Conservation (phyloP, 2,329 filamentous ascomycete species). For the Rosellinia necatrix region DNA sequence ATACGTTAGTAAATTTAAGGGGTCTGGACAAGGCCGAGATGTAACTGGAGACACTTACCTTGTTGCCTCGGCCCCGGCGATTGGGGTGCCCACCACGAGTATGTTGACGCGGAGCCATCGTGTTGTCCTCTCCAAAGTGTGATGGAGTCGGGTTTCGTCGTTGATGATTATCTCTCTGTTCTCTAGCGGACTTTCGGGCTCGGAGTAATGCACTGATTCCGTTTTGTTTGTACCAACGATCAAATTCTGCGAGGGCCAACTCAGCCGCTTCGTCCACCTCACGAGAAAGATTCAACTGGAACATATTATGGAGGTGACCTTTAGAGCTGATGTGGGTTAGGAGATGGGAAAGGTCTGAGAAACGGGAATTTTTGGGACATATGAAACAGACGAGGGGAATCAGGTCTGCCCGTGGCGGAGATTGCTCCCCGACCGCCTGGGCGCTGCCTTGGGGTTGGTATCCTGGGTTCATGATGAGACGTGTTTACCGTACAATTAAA, state of each 20-base stretch:
- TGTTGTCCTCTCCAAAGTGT: slow-evolving; percentile 34
- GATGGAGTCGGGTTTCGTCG: slow-evolving; percentile 33
- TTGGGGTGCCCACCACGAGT: slow-evolving; percentile 20
- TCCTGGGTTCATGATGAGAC: slow-evolving; percentile 19
- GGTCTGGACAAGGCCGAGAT: background rate
- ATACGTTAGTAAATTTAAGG: background rate
- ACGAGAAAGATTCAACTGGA: slow-evolving; percentile 76
- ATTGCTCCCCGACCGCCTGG: slow-evolving; percentile 2
- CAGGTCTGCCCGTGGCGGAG: slow-evolving; percentile 3
- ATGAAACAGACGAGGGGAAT: slow-evolving; percentile 81
- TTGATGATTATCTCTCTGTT: slow-evolving; percentile 56
- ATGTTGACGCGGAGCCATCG: slow-evolving; percentile 28
- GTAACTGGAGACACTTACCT: slow-evolving; percentile 25
- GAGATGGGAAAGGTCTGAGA: slow-evolving; percentile 89
- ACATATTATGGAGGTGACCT: slow-evolving; percentile 83
- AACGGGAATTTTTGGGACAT: slow-evolving; percentile 77
- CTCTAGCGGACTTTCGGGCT: slow-evolving; percentile 76
- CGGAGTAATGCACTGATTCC: slow-evolving; percentile 74
- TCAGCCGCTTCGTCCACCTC: slow-evolving; percentile 69
- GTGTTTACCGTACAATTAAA: background rate
- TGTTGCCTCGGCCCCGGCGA: slow-evolving; percentile 28
- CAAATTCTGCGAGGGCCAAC: slow-evolving; percentile 67
- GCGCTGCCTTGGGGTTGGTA: slow-evolving; percentile 10
- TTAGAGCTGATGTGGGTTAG: slow-evolving; percentile 93
- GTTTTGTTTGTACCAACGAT: slow-evolving; percentile 77